phyloP scores from a whole-genome alignment of 2,329 filamentous ascomycete species.

The Diplodia intermedia region DNA sequence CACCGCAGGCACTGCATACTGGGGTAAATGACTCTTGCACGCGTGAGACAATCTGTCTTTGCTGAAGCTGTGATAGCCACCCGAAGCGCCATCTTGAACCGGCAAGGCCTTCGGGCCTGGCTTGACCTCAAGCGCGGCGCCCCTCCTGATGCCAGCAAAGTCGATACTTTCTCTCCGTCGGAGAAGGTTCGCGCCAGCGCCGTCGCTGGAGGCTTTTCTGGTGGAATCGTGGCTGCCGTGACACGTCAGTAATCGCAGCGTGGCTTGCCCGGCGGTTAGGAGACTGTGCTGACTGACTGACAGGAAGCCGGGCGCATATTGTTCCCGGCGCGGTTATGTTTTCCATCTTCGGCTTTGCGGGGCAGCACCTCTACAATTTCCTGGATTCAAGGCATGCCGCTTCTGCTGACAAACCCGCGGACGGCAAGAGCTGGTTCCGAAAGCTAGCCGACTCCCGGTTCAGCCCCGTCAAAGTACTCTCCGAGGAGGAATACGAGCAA shows the following conservation, averaged over 20 bases:
- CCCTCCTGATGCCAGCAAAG: neutral
- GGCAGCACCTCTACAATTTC: conserved; percentile 63
- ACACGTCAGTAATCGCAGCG: conserved; percentile 27
- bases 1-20: conserved; percentile 76
- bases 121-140: conserved; percentile 38
- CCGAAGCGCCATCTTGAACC: conserved; percentile 50
- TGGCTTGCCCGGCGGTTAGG: neutral
- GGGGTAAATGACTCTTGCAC: conserved; percentile 43
- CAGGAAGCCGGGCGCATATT: conserved; percentile 40
- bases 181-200: conserved; percentile 73
- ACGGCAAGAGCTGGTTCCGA: conserved; percentile 51
- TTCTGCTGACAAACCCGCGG: conserved; percentile 47
- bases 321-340: conserved; percentile 67
- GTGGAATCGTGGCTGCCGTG: conserved; percentile 53
- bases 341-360: conserved; percentile 62
- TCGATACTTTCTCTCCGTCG: conserved; percentile 44
- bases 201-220: conserved; percentile 73
- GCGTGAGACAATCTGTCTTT: neutral
- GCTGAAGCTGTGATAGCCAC: conserved; percentile 35
- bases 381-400: conserved; percentile 48
- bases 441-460: conserved; percentile 67
- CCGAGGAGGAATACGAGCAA: conserved; percentile 74
- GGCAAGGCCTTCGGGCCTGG: conserved; percentile 39
- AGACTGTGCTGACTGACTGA: conserved; percentile 13
- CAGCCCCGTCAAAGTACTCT: conserved; percentile 73